phyloP scores from a whole-genome alignment of 495 filamentous ascomycete genomes.

The Hypoxylon trugodes region DNA sequence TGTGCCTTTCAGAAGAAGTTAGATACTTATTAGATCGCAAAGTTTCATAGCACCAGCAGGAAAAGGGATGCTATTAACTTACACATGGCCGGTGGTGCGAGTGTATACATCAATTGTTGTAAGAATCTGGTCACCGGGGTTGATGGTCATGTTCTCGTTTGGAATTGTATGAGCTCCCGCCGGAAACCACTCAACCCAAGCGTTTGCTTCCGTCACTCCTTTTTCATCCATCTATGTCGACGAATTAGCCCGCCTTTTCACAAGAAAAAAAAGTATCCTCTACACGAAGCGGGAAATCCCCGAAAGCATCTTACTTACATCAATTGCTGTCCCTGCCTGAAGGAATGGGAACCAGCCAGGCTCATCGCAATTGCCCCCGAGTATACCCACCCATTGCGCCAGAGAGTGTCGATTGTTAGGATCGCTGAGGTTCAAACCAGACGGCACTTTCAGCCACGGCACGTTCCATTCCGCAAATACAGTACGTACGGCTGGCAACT shows the following conservation, averaged over 20 bases:
- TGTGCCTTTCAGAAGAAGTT: background rate
- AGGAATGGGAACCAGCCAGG: background rate
- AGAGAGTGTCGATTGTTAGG: background rate
- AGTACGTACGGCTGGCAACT: conserved; percentile 7
- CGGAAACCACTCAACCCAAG: conserved; percentile 18
- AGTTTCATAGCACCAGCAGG: background rate
- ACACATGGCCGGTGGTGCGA: conserved; percentile 6
- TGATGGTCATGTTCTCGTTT: background rate
- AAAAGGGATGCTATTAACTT: background rate
- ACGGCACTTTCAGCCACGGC: too few species aligned
- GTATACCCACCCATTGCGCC: conserved; percentile 8
- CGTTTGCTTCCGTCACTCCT: too few species aligned
- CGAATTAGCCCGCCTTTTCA: too few species aligned
- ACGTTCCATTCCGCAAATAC: conserved; percentile 17
- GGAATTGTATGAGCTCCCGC: background rate
- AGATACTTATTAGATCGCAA: background rate
- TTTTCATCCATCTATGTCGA: too few species aligned
- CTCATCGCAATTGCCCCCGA: conserved; percentile 2
- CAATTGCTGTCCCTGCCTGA: background rate
- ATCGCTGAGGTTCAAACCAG: background rate
- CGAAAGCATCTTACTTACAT: background rate
- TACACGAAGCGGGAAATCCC: background rate
- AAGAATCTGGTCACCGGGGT: conserved; percentile 7
- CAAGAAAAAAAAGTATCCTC: too few species aligned
- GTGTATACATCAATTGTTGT: background rate